A percentile compares a stretch with the other conserved stretches of the same genome.
Evolutionary conservation across 768 basidiomycete genomes (phyloP).

Genomic region (Kwoniella dendrophila): DNA sequence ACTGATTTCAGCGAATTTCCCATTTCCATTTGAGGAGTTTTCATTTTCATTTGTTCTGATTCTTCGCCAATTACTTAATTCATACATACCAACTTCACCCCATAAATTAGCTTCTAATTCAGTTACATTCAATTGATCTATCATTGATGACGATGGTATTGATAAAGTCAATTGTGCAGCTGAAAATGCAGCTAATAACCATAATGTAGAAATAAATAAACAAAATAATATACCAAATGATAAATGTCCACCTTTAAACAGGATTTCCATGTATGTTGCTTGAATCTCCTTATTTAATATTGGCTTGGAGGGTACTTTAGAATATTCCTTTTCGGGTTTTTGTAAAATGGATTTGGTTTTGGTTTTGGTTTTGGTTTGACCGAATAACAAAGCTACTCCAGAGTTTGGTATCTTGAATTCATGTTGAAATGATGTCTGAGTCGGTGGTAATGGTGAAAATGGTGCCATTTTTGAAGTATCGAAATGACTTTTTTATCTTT

Average conservation of each 20-base stretch:
- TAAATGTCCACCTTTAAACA: constrained; percentile 8
- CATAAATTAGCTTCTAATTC: constrained; percentile 6
- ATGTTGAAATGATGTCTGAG: neutral
- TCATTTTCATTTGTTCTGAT: constrained; percentile 6
- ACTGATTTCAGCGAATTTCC: neutral
- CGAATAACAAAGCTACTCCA: constrained; percentile 14
- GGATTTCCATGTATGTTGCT: neutral
- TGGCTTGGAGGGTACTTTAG: constrained; percentile 1
- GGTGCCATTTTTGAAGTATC: constrained; percentile 30
- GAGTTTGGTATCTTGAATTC: constrained; percentile 3
- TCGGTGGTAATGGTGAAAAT: constrained; percentile 20
- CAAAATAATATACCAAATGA: constrained; percentile 17
- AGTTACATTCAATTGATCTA: neutral
- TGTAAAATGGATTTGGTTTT: no score
- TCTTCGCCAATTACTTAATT: constrained; percentile 20
- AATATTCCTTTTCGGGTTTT: constrained; percentile 5
- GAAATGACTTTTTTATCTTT: neutral
- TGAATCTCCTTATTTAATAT: neutral
- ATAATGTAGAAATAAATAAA: constrained; percentile 15
- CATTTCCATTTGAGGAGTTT: neutral
- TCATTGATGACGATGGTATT: neutral
- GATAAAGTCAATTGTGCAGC: constrained; percentile 9
- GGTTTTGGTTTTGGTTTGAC: constrained; percentile 13
- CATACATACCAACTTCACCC: constrained; percentile 18
- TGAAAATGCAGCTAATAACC: constrained; percentile 16